These are phyloP conservation scores for Saturnispora mendoncae DNA, from an alignment of 805 yeast species.

Conservation along the genomic window DNA sequence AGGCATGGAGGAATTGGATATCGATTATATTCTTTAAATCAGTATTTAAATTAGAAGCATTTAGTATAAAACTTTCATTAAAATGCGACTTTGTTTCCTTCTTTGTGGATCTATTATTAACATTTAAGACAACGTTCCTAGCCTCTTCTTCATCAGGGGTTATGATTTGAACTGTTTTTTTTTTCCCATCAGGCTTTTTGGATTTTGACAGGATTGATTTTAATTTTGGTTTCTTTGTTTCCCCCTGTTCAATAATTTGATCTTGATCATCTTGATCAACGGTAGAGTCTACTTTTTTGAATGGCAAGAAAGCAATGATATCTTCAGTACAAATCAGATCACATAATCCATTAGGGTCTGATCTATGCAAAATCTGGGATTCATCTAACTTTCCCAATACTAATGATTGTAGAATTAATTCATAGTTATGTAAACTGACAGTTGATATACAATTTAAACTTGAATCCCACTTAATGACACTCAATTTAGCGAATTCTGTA, in stretches of 20 bases:
- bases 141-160: conserved; percentile 7
- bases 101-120: conserved; percentile 1
- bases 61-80: conserved; percentile 50
- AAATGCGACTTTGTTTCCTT: conserved; percentile 19
- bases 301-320: conserved; percentile 62
- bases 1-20: conserved; percentile 61
- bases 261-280: conserved; percentile 31
- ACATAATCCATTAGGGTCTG: conserved; percentile 55
- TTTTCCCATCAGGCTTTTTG: conserved; percentile 4
- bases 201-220: conserved; percentile 3
- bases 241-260: conserved; percentile 19
- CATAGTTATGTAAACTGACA: conserved; percentile 79
- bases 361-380: conserved; percentile 38
- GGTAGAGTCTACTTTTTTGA: conserved; percentile 36
- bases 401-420: conserved; percentile 47
- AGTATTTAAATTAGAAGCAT: conserved; percentile 47
- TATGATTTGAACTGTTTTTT: conserved; percentile 2
- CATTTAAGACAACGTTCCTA: conserved; percentile 1
- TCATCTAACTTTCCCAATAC: conserved; percentile 34
- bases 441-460: conserved; percentile 50
- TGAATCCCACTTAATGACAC: conserved; percentile 64
- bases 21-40: conserved; percentile 58
- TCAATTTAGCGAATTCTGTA: conserved; percentile 69
- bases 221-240: conserved; percentile 7
- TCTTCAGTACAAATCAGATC: conserved; percentile 57